These are phyloP conservation scores for Moniliella sp. DNA, from an alignment of 1,284 basidiomycete species.

Conservation along the genomic window DNA sequence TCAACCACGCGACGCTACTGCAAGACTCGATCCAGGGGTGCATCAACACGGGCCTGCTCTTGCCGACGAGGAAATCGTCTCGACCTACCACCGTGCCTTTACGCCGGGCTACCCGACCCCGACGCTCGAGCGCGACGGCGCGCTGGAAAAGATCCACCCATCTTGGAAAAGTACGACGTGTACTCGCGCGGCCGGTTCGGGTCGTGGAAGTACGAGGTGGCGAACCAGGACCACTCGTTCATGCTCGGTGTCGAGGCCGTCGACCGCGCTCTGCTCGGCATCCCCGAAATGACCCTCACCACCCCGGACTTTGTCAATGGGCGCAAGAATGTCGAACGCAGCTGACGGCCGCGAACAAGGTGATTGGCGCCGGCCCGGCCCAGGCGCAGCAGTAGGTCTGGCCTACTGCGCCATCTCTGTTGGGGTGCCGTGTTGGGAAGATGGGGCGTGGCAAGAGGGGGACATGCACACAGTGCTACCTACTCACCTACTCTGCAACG, in stretches of 20 bases:
- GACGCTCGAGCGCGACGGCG: conserved; percentile 37
- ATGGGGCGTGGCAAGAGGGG: no score
- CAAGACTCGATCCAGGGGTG: conserved; percentile 39
- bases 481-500: no score
- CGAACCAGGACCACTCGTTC: conserved; percentile 41
- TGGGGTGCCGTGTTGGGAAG: no score
- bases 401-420: no score
- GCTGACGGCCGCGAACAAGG: no score
- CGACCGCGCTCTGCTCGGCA: conserved; percentile 37
- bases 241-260: conserved; percentile 41
- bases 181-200: conserved; percentile 40
- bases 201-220: conserved; percentile 40
- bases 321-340: conserved; percentile 4
- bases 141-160: conserved; percentile 37
- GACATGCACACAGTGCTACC: no score
- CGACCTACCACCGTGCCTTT: conserved; percentile 39
- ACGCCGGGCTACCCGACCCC: conserved; percentile 39
- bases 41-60: conserved; percentile 37
- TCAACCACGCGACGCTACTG: conserved; percentile 37
- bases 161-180: conserved; percentile 36
- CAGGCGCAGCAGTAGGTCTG: no score
- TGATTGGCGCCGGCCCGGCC: no score
- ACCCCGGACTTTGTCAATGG: conserved; percentile 36
- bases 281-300: conserved; percentile 38
- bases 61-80: conserved; percentile 39